Evolutionary conservation across 345 rosid species (phyloP), one percentile per base, ranked within the genome.

Genomic region (Eucalyptus melliodora): DNA sequence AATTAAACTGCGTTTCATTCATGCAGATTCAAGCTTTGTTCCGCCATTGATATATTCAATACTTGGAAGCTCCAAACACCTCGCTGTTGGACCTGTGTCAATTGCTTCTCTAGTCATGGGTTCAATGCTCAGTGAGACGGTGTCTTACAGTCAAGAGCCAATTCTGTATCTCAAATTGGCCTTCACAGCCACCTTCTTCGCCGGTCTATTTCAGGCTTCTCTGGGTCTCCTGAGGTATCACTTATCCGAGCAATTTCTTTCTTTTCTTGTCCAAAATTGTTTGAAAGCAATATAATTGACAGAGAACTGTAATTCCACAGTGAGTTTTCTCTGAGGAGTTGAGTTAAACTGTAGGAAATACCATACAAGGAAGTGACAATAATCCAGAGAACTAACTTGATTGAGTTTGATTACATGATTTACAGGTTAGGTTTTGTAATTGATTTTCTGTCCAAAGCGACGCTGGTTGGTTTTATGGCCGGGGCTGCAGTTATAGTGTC

Each of bases 51-150:
- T 98, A 83, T 98, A 98, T 91, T 92, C 99, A 31, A 90, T 96
- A 51, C 95, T 98, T 26, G 99, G 99, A 67, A 98, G 99, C 93
- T 98, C 99, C 40, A 94, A 91, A 86, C 99, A 98, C 88, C 95
- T 98, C 24, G 99, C 93, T 9, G 98, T 98, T 53, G 99, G 99
- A 89, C 99, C 99, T 50, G 99, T 97, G 89, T 98, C 99, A 8
- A 97, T 97, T 88, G 97, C 99, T 89, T 98, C 99, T 65, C 91
- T 98, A 87, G 97, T 98, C 86, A 97, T 98, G 99, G 99, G 99
- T 2, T 95, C 99, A 88, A 97, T 97, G 99, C 92, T 98, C 15
- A 94, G 95, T 87, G 99, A 95, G 89, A 92, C 94, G 37, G 98
- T 96, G 89, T 95, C 99, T 27, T 93, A 93, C 55, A 93, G 69